Conservation (phyloP, 495 filamentous ascomycete genomes). For the Talaromyces thailandensis region DNA sequence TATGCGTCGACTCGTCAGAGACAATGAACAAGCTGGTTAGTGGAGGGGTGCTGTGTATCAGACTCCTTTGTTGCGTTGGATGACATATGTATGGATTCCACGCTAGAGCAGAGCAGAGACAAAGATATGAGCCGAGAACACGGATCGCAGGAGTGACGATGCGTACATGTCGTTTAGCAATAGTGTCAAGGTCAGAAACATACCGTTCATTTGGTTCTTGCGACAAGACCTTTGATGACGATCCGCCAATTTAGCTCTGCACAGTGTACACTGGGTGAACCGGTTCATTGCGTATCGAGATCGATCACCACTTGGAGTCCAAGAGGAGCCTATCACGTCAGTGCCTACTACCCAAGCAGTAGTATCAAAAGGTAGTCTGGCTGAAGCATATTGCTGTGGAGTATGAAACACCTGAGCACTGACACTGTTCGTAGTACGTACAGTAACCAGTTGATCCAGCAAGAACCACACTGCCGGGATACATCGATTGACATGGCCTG, state of each 20-base stretch:
- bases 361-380: not conserved
- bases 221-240: not conserved
- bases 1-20: not conserved
- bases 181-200: too few relatives aligned
- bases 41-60: not conserved
- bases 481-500: not conserved
- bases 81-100: not conserved
- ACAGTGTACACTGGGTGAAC: not conserved
- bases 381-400: not conserved
- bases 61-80: not conserved
- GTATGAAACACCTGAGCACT: not conserved
- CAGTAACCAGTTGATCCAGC: not conserved
- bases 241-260: not conserved
- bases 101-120: not conserved
- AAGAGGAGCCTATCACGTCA: not conserved
- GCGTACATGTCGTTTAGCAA: not conserved
- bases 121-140: slow-evolving; percentile 1
- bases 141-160: not conserved
- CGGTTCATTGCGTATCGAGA: not conserved
- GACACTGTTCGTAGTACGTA: not conserved
- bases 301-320: not conserved
- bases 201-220: not conserved
- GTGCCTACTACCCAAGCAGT: not conserved
- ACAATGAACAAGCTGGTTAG: not conserved
- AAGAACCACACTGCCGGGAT: not conserved